A percentile compares a stretch with the other conserved stretches of the same genome.
These are phyloP conservation scores for Centrapalus pauciflorus DNA, from an alignment of 129 eudicot species.

Conservation along the genomic window DNA sequence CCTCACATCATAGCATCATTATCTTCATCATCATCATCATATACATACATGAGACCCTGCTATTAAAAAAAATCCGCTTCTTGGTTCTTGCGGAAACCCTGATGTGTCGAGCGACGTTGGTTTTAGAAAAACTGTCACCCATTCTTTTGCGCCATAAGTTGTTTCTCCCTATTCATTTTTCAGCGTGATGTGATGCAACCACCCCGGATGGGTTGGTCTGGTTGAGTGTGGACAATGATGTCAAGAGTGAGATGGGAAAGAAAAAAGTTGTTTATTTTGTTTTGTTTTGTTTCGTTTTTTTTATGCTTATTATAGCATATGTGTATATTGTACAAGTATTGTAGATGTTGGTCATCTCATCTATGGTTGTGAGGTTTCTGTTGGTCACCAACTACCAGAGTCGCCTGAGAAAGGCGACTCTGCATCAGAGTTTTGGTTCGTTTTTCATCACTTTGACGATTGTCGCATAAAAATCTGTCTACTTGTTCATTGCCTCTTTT, in stretches of 20 bases:
- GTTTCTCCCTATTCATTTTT: slow-evolving; percentile 39
- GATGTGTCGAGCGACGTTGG: slow-evolving; percentile 21
- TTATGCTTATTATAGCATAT: slow-evolving; percentile 24
- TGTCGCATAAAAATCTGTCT: slow-evolving; percentile 20
- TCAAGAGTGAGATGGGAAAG: slow-evolving; percentile 29
- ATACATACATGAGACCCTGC: slow-evolving; percentile 6
- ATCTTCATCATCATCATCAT: background rate
- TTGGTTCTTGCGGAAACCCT: slow-evolving; percentile 14
- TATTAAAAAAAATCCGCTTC: slow-evolving; percentile 5
- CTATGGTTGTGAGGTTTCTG: slow-evolving; percentile 31
- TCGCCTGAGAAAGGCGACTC: slow-evolving; percentile 31
- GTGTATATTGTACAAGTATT: slow-evolving; percentile 45
- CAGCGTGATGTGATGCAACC: slow-evolving; percentile 31
- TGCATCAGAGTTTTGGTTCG: slow-evolving; percentile 64
- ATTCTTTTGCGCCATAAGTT: slow-evolving; percentile 47
- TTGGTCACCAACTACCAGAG: slow-evolving; percentile 17
- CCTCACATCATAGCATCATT: slow-evolving; percentile 44
- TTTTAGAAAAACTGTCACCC: slow-evolving; percentile 23
- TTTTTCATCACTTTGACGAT: slow-evolving; percentile 8
- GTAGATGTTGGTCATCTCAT: slow-evolving; percentile 26
- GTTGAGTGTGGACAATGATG: slow-evolving; percentile 47
- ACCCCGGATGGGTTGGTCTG: slow-evolving; percentile 41
- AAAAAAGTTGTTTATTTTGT: slow-evolving; percentile 15
- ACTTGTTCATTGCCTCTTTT: background rate
- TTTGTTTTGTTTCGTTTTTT: background rate